A percentile compares a stretch with the other conserved stretches of the same genome.
Evolutionary conservation across 306 rosid genomes (phyloP).

Genomic region (Bauhinia variegata): DNA sequence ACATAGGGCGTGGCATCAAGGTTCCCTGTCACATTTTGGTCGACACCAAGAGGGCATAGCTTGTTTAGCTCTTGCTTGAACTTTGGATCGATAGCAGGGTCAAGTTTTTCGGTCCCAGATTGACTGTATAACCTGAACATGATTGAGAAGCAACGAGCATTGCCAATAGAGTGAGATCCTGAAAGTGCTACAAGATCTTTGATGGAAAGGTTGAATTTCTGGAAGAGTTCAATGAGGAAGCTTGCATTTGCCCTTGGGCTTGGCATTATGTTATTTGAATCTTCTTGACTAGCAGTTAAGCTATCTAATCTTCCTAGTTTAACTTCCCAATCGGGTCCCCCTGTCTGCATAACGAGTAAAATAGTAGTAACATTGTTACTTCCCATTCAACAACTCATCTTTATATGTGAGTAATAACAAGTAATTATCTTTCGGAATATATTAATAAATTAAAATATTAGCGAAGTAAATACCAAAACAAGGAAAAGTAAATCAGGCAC

Average conservation of each 20-base stretch:
- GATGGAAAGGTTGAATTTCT: constrained; percentile 49
- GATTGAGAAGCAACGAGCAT: constrained; percentile 86
- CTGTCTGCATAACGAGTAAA: constrained; percentile 53
- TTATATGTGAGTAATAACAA: too few species aligned
- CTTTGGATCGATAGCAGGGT: constrained; percentile 63
- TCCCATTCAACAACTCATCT: too few species aligned
- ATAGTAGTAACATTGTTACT: too few species aligned
- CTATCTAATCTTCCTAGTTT: constrained; percentile 85
- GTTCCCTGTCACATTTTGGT: constrained; percentile 70
- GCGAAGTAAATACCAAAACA: too few species aligned
- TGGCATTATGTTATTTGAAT: constrained; percentile 76
- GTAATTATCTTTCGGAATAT: too few species aligned
- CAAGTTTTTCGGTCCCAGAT: constrained; percentile 75
- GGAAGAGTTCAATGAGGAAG: constrained; percentile 63
- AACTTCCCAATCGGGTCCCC: constrained; percentile 89
- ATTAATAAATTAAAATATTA: too few species aligned
- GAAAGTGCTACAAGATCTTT: constrained; percentile 82
- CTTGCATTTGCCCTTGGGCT: constrained; percentile 87
- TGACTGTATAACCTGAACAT: constrained; percentile 90
- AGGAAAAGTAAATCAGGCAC: too few species aligned
- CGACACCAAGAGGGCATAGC: constrained; percentile 65
- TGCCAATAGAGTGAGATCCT: constrained; percentile 84
- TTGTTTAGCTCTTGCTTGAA: constrained; percentile 55
- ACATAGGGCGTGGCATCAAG: constrained; percentile 75
- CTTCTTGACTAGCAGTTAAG: constrained; percentile 66